Base-by-base conservation (phyloP, 805 yeast genomes). In the Kazachstania martiniae region DNA sequence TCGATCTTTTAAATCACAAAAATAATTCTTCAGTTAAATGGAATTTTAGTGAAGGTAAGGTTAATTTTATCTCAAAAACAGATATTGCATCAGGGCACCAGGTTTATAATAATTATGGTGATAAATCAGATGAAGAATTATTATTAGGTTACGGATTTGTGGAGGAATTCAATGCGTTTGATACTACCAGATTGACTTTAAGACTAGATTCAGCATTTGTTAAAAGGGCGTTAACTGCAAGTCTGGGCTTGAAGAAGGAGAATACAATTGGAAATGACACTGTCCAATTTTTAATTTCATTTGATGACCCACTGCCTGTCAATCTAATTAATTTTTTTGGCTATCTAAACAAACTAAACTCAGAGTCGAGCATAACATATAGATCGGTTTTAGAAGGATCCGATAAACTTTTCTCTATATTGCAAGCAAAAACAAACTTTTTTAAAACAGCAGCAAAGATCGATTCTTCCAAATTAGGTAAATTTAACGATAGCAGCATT, bases 71-170 rank as follows among this genome's bases (percentile, higher is more conserved):
- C 25, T 51, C 70, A 0, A 59, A 62, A 13, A 52, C 61, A 4
- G 14, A 18, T n/a, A 34, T 27, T 23, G 29, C 30, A 10, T 14
- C 12, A 8, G 19, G 18, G 2, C 70, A 69, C 2, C 79, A 84
- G 49, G 39, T 87, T 1, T 82, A 58, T 56, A 86, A 86, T 51
- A 82, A 83, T 54, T 86, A 87, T 54, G 96, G 95, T 2, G 74
- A 81, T 33, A 86, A 85, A 53, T 80, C 91, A 0, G 86, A 85
- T 47, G 93, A 82, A 41, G 94, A 84, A 41, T 55, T 86, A 18
- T 54, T 87, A 5, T 58, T 86, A 43, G 86, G 79, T 1, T 87
- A 87, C 52, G 96, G 96, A 0, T 87, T 87, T 55, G 68, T 74
- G 8, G 66, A 66, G 12, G 61, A 61, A 12, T 56, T 68, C 29